These are phyloP conservation scores for Paratinospora sagittata DNA, from an alignment of 164 flowering plant genomes.

Conservation along the genomic window DNA sequence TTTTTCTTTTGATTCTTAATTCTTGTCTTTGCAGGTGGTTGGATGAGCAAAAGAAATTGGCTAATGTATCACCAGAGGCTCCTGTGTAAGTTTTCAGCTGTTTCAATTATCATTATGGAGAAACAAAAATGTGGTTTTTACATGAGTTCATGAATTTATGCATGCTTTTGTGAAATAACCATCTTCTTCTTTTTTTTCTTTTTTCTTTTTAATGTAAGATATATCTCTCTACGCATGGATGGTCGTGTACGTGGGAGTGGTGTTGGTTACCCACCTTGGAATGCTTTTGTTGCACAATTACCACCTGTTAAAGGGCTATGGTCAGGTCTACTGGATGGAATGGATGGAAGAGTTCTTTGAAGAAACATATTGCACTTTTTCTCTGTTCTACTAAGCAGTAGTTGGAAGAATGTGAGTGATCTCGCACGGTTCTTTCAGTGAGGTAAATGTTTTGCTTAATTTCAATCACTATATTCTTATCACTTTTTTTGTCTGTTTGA, in stretches of 20 bases:
- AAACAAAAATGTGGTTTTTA: background rate
- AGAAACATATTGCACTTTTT: background rate
- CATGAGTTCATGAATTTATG: background rate
- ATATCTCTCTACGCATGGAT: conserved; percentile 88
- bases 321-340: conserved; percentile 90
- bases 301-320: conserved; percentile 94
- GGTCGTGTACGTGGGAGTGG: conserved; percentile 99
- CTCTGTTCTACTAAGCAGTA: background rate
- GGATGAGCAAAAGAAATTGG: conserved; percentile 83
- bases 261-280: conserved; percentile 97
- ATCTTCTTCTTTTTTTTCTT: background rate
- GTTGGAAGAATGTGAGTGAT: background rate
- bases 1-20: background rate
- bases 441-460: background rate
- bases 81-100: conserved; percentile 66
- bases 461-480: background rate
- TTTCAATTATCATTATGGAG: too few relatives aligned
- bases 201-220: conserved; percentile 36
- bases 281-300: conserved; percentile 84
- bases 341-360: conserved; percentile 86
- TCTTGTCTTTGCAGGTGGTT: conserved; percentile 60
- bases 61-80: conserved; percentile 75
- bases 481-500: background rate
- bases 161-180: background rate
- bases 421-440: background rate